Evolutionary conservation across 495 filamentous ascomycete genomes (phyloP).

Genomic region (Monascus purpureus): DNA sequence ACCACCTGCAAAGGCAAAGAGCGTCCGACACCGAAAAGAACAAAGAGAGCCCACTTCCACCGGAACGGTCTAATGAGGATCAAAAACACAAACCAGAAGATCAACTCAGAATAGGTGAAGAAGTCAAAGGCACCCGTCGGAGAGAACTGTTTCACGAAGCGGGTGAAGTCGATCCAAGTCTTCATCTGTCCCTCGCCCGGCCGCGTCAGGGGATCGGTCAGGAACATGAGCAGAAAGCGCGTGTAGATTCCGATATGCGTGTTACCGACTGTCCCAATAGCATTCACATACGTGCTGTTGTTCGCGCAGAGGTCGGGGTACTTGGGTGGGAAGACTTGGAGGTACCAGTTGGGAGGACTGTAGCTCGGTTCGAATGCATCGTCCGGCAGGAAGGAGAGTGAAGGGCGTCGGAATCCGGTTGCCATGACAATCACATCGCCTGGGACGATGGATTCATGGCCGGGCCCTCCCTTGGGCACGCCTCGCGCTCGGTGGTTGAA

Average conservation of each 20-base stretch:
- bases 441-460: slow-evolving; percentile 43
- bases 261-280: slow-evolving; percentile 67
- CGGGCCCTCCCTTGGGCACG: slow-evolving; percentile 60
- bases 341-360: slow-evolving; percentile 72
- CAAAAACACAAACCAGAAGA: slow-evolving; percentile 76
- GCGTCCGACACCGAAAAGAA: slow-evolving; percentile 63
- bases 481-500: slow-evolving; percentile 61
- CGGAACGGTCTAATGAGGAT: slow-evolving; percentile 71
- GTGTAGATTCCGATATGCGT: slow-evolving; percentile 88
- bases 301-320: slow-evolving; percentile 54
- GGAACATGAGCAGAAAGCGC: slow-evolving; percentile 70
- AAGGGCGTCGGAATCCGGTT: slow-evolving; percentile 65
- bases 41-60: slow-evolving; percentile 62
- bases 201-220: slow-evolving; percentile 61
- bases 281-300: slow-evolving; percentile 74
- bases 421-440: slow-evolving; percentile 74
- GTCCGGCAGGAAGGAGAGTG: slow-evolving; percentile 56
- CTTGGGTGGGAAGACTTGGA: slow-evolving; percentile 61
- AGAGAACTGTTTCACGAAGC: slow-evolving; percentile 50
- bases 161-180: slow-evolving; percentile 76
- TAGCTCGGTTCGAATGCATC: slow-evolving; percentile 59
- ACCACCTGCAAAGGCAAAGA: slow-evolving; percentile 51
- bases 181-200: slow-evolving; percentile 65
- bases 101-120: slow-evolving; percentile 72
- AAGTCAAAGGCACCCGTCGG: slow-evolving; percentile 71